Conservation (phyloP, 306 rosid genomes). For the Quercus suber region DNA sequence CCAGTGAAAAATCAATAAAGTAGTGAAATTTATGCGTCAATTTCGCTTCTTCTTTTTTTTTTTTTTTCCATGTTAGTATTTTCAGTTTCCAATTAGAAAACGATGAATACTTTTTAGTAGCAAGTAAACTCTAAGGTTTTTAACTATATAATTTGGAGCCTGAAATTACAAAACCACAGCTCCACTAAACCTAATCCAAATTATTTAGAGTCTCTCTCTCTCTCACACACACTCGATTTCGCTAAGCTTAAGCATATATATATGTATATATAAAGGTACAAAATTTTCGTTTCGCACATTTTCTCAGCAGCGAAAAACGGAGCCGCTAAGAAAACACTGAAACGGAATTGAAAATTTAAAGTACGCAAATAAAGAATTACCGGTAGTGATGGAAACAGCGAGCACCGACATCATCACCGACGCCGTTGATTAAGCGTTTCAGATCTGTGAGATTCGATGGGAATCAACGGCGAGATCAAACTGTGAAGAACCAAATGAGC, state of each 20-base stretch:
- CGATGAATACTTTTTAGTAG: neutral
- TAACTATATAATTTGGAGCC: neutral
- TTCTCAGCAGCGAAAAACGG: conserved; percentile 15
- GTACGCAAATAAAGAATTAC: conserved; percentile 18
- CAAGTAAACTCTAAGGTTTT: neutral
- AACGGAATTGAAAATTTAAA: neutral
- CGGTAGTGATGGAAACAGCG: conserved; percentile 30
- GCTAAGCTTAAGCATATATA: neutral
- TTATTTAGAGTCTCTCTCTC: neutral
- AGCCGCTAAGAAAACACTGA: neutral
- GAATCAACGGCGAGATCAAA: conserved; percentile 44
- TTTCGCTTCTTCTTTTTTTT: neutral
- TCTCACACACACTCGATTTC: neutral
- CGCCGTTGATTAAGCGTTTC: conserved; percentile 40
- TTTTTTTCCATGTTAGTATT: neutral
- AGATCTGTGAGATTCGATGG: conserved; percentile 50
- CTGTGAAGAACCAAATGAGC: conserved; percentile 15
- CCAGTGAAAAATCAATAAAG: neutral
- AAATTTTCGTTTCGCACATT: conserved; percentile 6
- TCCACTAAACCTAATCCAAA: neutral
- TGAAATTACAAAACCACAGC: no score
- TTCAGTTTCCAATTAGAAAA: neutral
- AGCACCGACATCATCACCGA: conserved; percentile 67
- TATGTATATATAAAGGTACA: neutral
- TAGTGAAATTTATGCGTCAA: neutral